Base-by-base conservation (phyloP, 2,329 filamentous ascomycete genomes). In the Atkinsonella texensis region DNA sequence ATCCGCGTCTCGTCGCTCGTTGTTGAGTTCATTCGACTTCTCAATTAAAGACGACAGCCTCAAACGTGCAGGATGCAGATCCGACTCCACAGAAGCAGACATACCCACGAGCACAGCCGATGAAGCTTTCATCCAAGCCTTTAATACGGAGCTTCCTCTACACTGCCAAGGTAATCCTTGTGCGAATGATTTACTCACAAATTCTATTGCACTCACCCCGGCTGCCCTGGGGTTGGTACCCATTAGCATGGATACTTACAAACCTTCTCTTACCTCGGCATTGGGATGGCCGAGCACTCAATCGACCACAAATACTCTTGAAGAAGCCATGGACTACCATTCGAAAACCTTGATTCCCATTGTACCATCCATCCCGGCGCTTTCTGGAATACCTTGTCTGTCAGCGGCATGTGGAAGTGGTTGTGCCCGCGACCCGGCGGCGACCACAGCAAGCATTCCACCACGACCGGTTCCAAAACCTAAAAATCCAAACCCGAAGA, bases 401-500 rank as follows among this genome's bases (percentile, higher is more conserved):
- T 23, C 49, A 11, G n/a, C 33, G 11, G 20, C 43, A 12, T 11
- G 41, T n/a, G 49, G 32, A 46, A 31, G 10, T 11, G 41, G 17
- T 20, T n/a, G 15, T 20, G 28, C 17, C 18, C 15, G 20, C 9
- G 28, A 46, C 15, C 1, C 28, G 32, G 4, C 44, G n/a, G n/a
- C 20, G 4, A 15, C 44, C 8, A 41, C 41, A 10, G 31, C 23
- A 18, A 32, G 17, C 40, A 54, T 49, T 6, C 62, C 61, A 11
- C 53, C 53, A 5, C 53, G 53, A 6, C 53, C 50, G 33, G 67
- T 66, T 40, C 63, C 62, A 4, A 75, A 75, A 57, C 73, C 73
- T 10, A 65, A 64, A 4, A 58, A 61, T 32, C 71, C 70, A 45
- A 62, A 74, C 53, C 60, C 73, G 12, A 52, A 58, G 44, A 65